Conservation (phyloP, 192 early-diverging fungal species). For the Linnemannia hyalina region DNA sequence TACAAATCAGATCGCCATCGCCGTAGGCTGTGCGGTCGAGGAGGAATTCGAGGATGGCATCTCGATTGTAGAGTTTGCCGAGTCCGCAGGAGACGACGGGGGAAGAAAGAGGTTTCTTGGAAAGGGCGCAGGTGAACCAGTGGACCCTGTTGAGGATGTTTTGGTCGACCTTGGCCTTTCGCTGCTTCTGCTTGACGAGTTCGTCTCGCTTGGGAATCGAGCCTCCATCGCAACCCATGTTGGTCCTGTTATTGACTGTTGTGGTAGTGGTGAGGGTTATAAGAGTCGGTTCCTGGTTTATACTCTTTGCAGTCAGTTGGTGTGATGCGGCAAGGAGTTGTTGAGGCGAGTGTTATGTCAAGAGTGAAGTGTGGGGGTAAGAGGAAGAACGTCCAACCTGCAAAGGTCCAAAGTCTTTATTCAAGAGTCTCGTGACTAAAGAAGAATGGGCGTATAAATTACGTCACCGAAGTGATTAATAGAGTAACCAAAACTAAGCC, state of each 20-base stretch:
- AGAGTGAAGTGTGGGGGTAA: not conserved
- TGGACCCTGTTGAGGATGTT: conserved; percentile 66
- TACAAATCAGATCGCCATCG: conserved; percentile 81
- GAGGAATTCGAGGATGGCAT: conserved; percentile 80
- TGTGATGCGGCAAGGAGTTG: not conserved
- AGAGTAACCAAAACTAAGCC: too few relatives aligned
- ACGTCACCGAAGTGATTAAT: too few relatives aligned
- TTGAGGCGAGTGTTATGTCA: not conserved
- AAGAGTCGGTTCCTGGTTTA: not conserved
- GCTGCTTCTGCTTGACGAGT: conserved; percentile 86
- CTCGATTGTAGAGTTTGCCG: conserved; percentile 90
- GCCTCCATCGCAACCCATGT: conserved; percentile 89
- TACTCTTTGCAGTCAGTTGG: not conserved
- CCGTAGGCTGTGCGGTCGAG: conserved; percentile 79
- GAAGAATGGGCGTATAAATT: too few relatives aligned
- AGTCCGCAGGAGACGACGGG: conserved; percentile 80
- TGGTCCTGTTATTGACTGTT: not conserved
- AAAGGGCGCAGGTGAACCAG: conserved; percentile 86
- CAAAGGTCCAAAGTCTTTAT: too few relatives aligned
- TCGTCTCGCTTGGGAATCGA: conserved; percentile 90
- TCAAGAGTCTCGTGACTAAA: too few relatives aligned
- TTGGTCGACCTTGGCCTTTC: conserved; percentile 75
- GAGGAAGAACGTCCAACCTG: not conserved
- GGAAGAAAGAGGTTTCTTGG: conserved; percentile 69
- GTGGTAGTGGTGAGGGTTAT: not conserved